phyloP scores from a whole-genome alignment of 148 eudicot genomes.

The Camellia sinensis region DNA sequence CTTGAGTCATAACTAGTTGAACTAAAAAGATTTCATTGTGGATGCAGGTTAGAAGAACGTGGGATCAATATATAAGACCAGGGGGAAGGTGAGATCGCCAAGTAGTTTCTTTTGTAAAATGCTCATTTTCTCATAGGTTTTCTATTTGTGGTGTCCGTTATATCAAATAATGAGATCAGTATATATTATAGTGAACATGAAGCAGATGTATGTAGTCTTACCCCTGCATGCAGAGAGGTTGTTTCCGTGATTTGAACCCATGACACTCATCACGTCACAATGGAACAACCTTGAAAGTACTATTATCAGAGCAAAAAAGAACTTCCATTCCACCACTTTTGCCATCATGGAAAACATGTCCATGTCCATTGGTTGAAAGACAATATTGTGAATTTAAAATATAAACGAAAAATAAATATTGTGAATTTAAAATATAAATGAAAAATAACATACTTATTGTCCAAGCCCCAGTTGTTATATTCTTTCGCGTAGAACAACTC shows the following conservation, averaged over 20 bases:
- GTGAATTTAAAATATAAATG: too few species aligned
- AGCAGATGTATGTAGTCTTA: background rate
- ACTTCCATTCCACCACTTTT: background rate
- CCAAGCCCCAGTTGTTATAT: too few species aligned
- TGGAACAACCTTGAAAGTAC: too few species aligned
- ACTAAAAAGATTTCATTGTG: background rate
- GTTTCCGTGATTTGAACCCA: too few species aligned
- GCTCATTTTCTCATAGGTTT: background rate
- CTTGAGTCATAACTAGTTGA: background rate
- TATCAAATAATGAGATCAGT: background rate
- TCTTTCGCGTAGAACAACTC: too few species aligned
- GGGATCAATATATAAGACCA: slow-evolving; percentile 90
- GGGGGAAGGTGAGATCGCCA: slow-evolving; percentile 70
- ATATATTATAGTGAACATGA: background rate
- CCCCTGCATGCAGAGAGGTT: too few species aligned
- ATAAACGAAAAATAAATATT: background rate
- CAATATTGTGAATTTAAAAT: background rate
- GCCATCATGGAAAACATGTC: background rate
- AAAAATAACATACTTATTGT: too few species aligned
- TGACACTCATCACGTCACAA: too few species aligned
- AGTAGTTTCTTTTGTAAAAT: background rate
- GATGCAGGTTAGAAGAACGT: slow-evolving; percentile 75
- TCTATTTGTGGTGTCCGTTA: background rate
- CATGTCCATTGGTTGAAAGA: background rate
- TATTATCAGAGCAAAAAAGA: too few species aligned